A percentile compares a stretch with the other conserved stretches of the same genome.
phyloP scores from a whole-genome alignment of 2,329 filamentous ascomycete genomes.

The Cercospora sp. region DNA sequence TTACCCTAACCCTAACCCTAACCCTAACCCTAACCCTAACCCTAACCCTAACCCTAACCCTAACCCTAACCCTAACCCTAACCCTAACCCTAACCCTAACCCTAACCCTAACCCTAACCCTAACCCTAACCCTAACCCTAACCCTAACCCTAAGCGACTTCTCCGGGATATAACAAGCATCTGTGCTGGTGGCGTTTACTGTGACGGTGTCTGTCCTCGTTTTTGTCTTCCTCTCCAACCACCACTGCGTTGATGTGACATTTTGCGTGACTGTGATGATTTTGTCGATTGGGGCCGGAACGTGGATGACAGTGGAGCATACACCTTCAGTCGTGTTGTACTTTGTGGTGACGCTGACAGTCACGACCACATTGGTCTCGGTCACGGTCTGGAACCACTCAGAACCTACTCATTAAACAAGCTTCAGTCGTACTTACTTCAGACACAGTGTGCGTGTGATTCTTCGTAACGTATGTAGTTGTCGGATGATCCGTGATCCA shows the following conservation, averaged over 20 bases:
- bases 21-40: too few relatives aligned
- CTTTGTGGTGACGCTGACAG: neutral
- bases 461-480: neutral
- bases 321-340: neutral
- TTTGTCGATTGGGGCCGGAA: neutral
- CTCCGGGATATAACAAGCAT: neutral
- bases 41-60: too few relatives aligned
- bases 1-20: too few relatives aligned
- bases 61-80: too few relatives aligned
- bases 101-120: too few relatives aligned
- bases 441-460: too few relatives aligned
- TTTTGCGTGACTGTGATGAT: neutral
- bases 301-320: neutral
- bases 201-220: neutral
- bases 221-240: neutral
- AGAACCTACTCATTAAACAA: too few relatives aligned
- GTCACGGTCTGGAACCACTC: neutral
- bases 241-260: slow-evolving; percentile 2
- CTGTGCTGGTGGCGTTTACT: neutral
- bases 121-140: too few relatives aligned
- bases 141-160: too few relatives aligned
- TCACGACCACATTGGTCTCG: neutral
- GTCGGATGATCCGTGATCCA: neutral
- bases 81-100: too few relatives aligned
- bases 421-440: too few relatives aligned